Base-by-base conservation (phyloP, 2,329 filamentous ascomycete genomes). In the Fusarium nodosum region DNA sequence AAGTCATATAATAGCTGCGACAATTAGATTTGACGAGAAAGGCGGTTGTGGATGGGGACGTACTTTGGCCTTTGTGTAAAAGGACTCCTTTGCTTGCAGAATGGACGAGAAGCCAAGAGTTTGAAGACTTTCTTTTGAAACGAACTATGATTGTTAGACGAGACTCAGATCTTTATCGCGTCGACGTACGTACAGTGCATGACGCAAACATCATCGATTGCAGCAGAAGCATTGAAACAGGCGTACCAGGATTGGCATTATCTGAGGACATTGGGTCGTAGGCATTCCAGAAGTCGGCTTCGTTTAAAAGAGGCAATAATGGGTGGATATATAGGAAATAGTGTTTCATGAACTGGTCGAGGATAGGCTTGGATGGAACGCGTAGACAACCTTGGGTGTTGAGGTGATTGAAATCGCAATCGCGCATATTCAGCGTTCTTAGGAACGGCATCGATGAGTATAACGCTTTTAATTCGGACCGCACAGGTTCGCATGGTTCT, bases 21-120 rank as follows among this genome's bases (percentile, higher is more conserved):
- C 16, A 3, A 15, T 66, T 4, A 66, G 62, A 33, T 7, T n/a
- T 7, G n/a, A 16, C 8, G 16, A 13, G 2, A 13, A 20, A 0
- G 5, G 10, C 0, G 7, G 13, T 9, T 6, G 12, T 8, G 1
- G 4, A 8, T 28, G 13, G 18, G 3, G 0, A 12, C 18, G 4
- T 72, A 72, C 69, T 58, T 72, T 72, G n/a, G 69, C 69, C 24
- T 72, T 72, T 22, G 57, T 67, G 3, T 72, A 72, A 3, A 72
- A 72, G 2, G 69, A 56, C 42, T 69, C 66, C 15, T 72, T 70
- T 5, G 69, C 69, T 39, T 60, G 48, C 0, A 64, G 66, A 2
- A 67, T 72, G 8, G 55, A 61, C 9, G 66, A 20, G 39, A 70
- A 72, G 9, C 69, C 69, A 7, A 72, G 13, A 20, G 54, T 61